Conservation (phyloP, 2,329 filamentous ascomycete species). For the Myriosclerotinia scirpicola region DNA sequence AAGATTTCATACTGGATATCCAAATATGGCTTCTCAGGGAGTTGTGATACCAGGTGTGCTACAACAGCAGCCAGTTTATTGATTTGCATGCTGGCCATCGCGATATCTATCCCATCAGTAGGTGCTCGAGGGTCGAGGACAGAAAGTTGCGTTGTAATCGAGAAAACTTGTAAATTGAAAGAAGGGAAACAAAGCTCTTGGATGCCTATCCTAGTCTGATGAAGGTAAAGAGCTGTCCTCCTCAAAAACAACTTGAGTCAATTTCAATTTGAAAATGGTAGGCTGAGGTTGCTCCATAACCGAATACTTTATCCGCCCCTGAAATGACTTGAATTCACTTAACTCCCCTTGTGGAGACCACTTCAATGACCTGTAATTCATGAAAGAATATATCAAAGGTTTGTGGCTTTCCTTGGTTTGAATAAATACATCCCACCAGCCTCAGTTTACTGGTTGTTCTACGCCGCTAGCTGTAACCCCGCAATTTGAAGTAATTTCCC, state of each 20-base stretch:
- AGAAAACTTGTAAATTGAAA: not conserved
- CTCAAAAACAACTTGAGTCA: too few relatives aligned
- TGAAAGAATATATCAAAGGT: too few relatives aligned
- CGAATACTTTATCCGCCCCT: not conserved
- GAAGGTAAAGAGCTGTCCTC: too few relatives aligned
- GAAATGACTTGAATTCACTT: not conserved
- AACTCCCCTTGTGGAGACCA: not conserved
- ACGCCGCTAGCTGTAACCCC: not conserved
- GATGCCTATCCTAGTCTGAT: too few relatives aligned
- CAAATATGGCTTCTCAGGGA: fast-evolving
- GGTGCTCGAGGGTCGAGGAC: not conserved
- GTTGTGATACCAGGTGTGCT: not conserved
- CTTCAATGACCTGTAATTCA: not conserved
- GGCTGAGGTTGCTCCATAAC: not conserved
- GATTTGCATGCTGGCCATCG: not conserved
- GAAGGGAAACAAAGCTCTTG: not conserved
- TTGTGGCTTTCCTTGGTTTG: too few relatives aligned
- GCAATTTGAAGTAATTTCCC: not conserved
- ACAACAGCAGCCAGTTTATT: not conserved
- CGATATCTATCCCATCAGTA: not conserved
- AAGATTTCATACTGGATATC: not conserved
- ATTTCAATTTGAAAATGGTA: too few relatives aligned
- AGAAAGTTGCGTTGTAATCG: not conserved
- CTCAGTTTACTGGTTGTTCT: not conserved
- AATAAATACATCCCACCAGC: not conserved